Conservation (phyloP, 1,284 basidiomycete genomes). For the Kalmanozyma brasiliensis region DNA sequence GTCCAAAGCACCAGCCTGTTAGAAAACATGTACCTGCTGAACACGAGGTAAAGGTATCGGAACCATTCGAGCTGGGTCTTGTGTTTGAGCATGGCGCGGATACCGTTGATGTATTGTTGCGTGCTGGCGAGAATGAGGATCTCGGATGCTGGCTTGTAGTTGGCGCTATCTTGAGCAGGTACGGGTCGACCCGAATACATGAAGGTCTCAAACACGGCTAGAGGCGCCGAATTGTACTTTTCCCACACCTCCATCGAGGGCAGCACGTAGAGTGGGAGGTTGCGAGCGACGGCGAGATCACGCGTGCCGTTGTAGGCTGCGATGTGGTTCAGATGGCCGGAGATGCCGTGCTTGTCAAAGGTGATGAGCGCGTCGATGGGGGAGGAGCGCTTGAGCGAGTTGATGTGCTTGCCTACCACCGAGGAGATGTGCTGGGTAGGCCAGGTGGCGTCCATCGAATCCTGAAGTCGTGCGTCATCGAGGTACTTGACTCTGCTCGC, state of each 20-base stretch:
- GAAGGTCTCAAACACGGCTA: conserved; percentile 40
- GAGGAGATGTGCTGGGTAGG: conserved; percentile 74
- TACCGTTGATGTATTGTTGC: conserved; percentile 29
- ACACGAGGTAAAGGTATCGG: conserved; percentile 59
- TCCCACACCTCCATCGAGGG: conserved; percentile 37
- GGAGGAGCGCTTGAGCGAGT: neutral
- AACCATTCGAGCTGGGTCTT: conserved; percentile 65
- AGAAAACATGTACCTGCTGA: conserved; percentile 59
- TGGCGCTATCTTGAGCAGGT: neutral
- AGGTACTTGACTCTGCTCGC: conserved; percentile 74
- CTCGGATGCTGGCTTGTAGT: conserved; percentile 22
- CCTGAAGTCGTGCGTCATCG: conserved; percentile 79
- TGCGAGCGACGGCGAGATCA: conserved; percentile 61
- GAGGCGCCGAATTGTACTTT: conserved; percentile 48
- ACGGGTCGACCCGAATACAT: conserved; percentile 17
- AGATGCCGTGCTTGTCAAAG: conserved; percentile 85
- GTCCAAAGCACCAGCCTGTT: conserved; percentile 39
- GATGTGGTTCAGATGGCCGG: conserved; percentile 88
- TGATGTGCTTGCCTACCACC: conserved; percentile 75
- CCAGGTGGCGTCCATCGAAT: conserved; percentile 81
- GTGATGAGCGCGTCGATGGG: conserved; percentile 77
- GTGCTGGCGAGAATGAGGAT: conserved; percentile 39
- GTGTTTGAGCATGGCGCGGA: conserved; percentile 61
- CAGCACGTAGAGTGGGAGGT: conserved; percentile 37
- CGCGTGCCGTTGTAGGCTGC: conserved; percentile 72